Evolutionary conservation across 805 yeast species (phyloP), one percentile per base, ranked within the genome.

Genomic region (Isabelozyma heimii): DNA sequence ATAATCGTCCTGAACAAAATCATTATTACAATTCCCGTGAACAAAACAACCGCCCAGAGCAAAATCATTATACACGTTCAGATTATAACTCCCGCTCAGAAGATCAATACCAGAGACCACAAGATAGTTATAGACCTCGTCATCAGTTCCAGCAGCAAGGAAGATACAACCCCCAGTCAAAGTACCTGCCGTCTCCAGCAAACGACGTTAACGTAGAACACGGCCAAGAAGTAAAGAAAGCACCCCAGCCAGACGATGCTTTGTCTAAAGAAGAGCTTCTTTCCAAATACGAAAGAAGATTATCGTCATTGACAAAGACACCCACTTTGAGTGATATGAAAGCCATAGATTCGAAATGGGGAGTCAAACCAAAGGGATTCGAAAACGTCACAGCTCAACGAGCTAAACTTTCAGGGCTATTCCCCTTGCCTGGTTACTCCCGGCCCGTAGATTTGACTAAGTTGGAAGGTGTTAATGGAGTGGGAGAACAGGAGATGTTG

Each of bases 351-450:
- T 74, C 89, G 0, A 67, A 73, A 44, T 89, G 96, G 96, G 94
- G 89, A 45, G 69, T 79, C 20, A 75, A 77, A 33, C 91, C 96
- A 0, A 73, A 74, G 52, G 92, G 89, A 0, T 86, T 86, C 61
- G 94, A 88, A 58, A 78, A 80, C 6, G 83, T 87, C 1, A 78
- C 87, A 1, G 87, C 94, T 0, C 88, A 84, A 52, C 73, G 85
- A 51, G 96, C 94, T 5, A 90, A 89, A 58, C 68, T 87, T 14
- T 80, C 89, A 1, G 96, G 96, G 0, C 64, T 88, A 2, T 90
- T 89, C 58, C 89, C 91, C 2, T 70, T 80, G 14, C 92, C 94
- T 1, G 91, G 91, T 4, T 76, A 74, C 53, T 83, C 83, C 0
- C 57, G 76, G 51, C 76, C 76, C 8, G 74, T 72, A 45, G 63